Conservation (phyloP, 2,329 filamentous ascomycete genomes). For the Penicillium vulpinum region DNA sequence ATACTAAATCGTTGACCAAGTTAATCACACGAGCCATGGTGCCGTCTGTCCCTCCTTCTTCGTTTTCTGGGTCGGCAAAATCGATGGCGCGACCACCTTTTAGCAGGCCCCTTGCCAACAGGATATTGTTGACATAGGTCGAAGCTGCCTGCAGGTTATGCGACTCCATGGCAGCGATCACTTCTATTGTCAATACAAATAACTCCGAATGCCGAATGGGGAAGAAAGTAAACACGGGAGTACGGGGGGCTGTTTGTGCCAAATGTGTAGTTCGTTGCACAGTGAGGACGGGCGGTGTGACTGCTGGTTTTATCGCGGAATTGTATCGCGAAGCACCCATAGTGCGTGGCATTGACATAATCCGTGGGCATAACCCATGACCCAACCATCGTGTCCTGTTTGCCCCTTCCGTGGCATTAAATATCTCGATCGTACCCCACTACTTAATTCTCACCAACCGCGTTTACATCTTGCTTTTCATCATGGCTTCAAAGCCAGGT, state of each 20-base stretch:
- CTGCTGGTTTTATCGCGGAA: neutral
- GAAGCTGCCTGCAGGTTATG: conserved; percentile 61
- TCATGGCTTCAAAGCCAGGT: conserved; percentile 2
- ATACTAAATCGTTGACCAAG: conserved; percentile 87
- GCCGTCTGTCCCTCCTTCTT: conserved; percentile 59
- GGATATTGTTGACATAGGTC: conserved; percentile 64
- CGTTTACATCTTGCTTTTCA: neutral
- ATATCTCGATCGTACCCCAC: neutral
- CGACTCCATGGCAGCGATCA: conserved; percentile 41
- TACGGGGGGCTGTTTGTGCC: conserved; percentile 23
- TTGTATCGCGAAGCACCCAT: neutral
- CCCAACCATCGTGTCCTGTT: neutral
- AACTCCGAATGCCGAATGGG: conserved; percentile 35
- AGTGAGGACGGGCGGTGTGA: conserved; percentile 4
- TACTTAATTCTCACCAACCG: neutral
- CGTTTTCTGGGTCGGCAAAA: conserved; percentile 71
- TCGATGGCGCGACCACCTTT: conserved; percentile 65
- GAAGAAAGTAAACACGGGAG: conserved; percentile 46
- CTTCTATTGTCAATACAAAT: conserved; percentile 16
- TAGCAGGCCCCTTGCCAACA: conserved; percentile 63
- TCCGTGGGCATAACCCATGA: neutral
- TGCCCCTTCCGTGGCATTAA: conserved; percentile 1
- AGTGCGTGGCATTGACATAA: neutral
- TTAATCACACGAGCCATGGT: conserved; percentile 88
- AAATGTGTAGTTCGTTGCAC: conserved; percentile 20